Evolutionary conservation across 768 basidiomycete species (phyloP).

Genomic region (Termitomyces sp.): DNA sequence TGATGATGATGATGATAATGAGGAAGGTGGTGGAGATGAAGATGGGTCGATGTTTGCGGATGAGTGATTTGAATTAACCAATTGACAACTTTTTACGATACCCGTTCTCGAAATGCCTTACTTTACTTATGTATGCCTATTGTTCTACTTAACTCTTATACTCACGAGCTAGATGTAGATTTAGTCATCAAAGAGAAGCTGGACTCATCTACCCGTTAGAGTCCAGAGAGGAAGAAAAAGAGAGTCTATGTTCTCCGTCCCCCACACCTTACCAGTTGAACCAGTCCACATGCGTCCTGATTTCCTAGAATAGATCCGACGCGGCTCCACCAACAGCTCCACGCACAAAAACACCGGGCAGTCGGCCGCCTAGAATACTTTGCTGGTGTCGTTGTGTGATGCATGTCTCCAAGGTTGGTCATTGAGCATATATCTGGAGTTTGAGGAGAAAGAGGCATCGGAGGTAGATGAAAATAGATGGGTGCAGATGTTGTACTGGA

Average conservation of each 20-base stretch:
- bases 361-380: not conserved
- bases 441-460: not conserved
- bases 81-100: not conserved
- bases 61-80: not conserved
- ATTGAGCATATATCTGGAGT: not conserved
- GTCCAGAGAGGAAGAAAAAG: not conserved
- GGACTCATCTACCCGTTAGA: not conserved
- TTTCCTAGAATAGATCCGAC: not conserved
- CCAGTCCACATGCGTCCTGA: not conserved
- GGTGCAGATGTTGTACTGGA: not conserved
- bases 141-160: too few species aligned
- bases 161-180: too few species aligned
- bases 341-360: not conserved
- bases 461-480: not conserved
- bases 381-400: not conserved
- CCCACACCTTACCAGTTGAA: too few species aligned
- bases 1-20: constrained; percentile 44
- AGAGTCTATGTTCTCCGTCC: too few species aligned
- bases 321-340: not conserved
- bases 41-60: constrained; percentile 46
- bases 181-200: not conserved
- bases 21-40: constrained; percentile 37
- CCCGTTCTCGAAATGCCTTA: not conserved
- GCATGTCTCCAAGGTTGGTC: not conserved
- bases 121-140: too few species aligned